Percentiles rank a stretch among this genome's conserved stretches.
Conservation (phyloP, 2,329 filamentous ascomycete species). For the Monilinia polystroma region DNA sequence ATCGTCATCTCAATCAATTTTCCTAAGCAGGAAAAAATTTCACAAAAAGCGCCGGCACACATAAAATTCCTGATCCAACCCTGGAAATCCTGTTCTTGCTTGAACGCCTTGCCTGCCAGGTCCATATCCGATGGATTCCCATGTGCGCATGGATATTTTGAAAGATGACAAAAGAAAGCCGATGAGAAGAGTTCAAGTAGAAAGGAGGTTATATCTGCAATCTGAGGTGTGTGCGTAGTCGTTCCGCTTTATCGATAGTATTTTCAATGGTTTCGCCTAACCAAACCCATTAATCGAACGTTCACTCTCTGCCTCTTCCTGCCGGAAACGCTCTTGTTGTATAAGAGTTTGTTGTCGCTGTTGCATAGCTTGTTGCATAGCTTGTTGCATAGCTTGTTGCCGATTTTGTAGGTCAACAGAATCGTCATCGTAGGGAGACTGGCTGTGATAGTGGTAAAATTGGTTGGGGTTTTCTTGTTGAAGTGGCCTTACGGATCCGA, state of each 20-base stretch:
- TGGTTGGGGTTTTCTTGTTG: not conserved
- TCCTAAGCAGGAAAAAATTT: not conserved
- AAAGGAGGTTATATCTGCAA: not conserved
- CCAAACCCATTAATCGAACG: not conserved
- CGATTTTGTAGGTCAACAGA: not conserved
- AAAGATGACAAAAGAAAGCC: conserved; percentile 4
- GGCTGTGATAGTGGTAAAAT: not conserved
- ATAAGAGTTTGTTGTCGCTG: not conserved
- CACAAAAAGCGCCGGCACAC: not conserved
- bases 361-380: not conserved
- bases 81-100: conserved; percentile 1
- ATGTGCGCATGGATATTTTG: not conserved
- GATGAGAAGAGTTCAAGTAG: conserved; percentile 4
- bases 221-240: not conserved
- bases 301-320: not conserved
- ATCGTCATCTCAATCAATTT: conserved; percentile 1
- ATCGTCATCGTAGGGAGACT: not conserved
- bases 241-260: not conserved
- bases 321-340: not conserved
- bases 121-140: conserved; percentile 7
- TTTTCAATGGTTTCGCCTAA: not conserved
- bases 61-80: conserved; percentile 5
- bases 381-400: not conserved
- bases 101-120: conserved; percentile 12
- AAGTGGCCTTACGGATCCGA: not conserved